A percentile compares a stretch with the other conserved stretches of the same genome.
These are phyloP conservation scores for Colletotrichum sp. DNA, from an alignment of 2,329 filamentous ascomycete species.

Conservation along the genomic window DNA sequence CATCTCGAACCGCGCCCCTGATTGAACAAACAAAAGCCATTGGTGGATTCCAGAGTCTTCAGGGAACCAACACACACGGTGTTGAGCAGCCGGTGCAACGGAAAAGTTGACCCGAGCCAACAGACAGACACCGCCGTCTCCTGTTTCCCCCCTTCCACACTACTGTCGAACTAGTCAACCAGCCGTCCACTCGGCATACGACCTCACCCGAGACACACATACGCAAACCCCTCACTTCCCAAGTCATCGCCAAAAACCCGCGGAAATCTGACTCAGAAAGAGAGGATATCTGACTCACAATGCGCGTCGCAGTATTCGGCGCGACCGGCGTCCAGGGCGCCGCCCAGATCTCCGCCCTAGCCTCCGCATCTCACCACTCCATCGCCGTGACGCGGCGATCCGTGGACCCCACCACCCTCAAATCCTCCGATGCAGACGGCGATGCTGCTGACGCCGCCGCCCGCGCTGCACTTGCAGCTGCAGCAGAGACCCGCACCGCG, in stretches of 20 bases:
- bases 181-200: not conserved
- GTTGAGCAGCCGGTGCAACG: not conserved
- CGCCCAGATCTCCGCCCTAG: conserved; percentile 27
- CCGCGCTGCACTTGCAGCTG: conserved; percentile 10
- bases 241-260: not conserved
- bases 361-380: conserved; percentile 25
- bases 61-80: not conserved
- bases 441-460: conserved; percentile 23
- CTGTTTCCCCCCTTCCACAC: not conserved
- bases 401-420: not conserved
- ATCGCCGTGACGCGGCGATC: conserved; percentile 28
- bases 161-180: not conserved
- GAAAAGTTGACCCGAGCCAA: not conserved
- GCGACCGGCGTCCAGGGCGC: conserved; percentile 30
- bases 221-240: not conserved
- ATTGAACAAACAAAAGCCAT: not conserved
- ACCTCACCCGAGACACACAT: not conserved
- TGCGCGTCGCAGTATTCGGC: conserved; percentile 32
- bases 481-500: conserved; percentile 25
- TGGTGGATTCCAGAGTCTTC: not conserved
- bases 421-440: conserved; percentile 23
- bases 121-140: not conserved
- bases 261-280: not conserved
- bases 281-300: not conserved
- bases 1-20: not conserved